Conservation (phyloP, 352 stramenopile species). For the Blastocystis sp. region DNA sequence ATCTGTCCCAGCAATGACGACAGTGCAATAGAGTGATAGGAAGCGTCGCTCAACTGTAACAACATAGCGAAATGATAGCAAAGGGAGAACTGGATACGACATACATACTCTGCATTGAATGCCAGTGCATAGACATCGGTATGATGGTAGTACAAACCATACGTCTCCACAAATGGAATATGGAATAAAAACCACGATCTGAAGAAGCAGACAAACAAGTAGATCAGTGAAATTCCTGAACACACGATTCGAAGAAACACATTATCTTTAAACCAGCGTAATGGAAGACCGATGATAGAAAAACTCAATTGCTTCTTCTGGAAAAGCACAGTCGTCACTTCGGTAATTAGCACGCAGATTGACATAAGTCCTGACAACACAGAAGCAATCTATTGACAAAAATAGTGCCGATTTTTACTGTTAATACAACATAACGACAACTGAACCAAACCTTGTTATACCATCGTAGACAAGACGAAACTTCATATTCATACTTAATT, state of each 20-base stretch:
- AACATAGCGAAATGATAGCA: slow-evolving; percentile 55
- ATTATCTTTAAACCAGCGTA: background rate
- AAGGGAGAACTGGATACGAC: slow-evolving; percentile 38
- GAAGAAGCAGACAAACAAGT: slow-evolving; percentile 56
- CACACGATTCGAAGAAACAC: background rate
- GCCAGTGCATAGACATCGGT: slow-evolving; percentile 51
- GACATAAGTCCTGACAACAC: background rate
- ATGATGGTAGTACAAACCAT: slow-evolving; percentile 24
- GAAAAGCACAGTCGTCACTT: slow-evolving; percentile 28
- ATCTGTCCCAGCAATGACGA: slow-evolving; percentile 49
- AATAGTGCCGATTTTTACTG: background rate
- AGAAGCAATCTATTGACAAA: background rate
- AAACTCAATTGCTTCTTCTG: background rate
- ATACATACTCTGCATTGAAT: slow-evolving; percentile 57
- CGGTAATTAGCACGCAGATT: background rate
- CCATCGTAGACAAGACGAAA: background rate
- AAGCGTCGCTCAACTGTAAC: background rate
- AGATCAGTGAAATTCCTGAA: background rate
- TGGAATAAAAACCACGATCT: slow-evolving; percentile 32
- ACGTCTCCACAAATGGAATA: slow-evolving; percentile 41
- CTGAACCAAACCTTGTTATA: background rate
- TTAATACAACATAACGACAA: background rate
- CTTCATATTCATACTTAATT: background rate
- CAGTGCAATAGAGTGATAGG: slow-evolving; percentile 27
- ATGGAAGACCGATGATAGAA: background rate